Percentiles rank a stretch among this genome's conserved stretches.
Evolutionary conservation across 2,329 filamentous ascomycete genomes (phyloP).

Genomic region (Monilinia fructicola): DNA sequence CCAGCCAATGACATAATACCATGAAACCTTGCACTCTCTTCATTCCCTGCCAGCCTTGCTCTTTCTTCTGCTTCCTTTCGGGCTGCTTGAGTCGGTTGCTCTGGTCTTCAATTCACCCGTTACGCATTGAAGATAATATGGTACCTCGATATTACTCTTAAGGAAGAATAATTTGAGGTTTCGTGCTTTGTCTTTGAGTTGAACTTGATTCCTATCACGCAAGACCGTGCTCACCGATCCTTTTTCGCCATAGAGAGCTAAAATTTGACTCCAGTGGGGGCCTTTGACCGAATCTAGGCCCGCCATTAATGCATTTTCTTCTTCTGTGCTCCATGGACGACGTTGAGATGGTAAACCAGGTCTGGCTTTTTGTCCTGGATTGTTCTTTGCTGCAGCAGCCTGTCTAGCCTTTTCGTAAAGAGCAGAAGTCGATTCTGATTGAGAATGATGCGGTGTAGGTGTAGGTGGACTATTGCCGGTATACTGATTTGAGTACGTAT

Average conservation of each 20-base stretch:
- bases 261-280: conserved; percentile 89
- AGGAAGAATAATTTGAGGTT: conserved; percentile 90
- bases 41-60: conserved; percentile 57
- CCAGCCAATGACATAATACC: conserved; percentile 58
- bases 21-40: conserved; percentile 59
- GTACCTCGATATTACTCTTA: conserved; percentile 88
- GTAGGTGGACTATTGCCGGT: conserved; percentile 14
- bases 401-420: conserved; percentile 57
- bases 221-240: conserved; percentile 80
- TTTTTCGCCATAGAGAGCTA: conserved; percentile 77
- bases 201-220: conserved; percentile 86
- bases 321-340: conserved; percentile 82
- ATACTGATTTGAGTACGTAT: conserved; percentile 23
- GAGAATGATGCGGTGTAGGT: conserved; percentile 39
- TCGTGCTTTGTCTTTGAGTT: conserved; percentile 87
- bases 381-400: conserved; percentile 55
- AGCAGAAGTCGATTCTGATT: conserved; percentile 51
- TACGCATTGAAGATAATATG: conserved; percentile 81
- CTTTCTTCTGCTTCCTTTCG: conserved; percentile 67
- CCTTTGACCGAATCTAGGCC: conserved; percentile 86
- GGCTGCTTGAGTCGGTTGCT: conserved; percentile 69
- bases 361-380: conserved; percentile 49
- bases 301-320: conserved; percentile 86
- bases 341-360: conserved; percentile 56
- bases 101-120: conserved; percentile 87